Evolutionary conservation across 176 grass and related monocot genomes (phyloP), one percentile per base, ranked within the genome.

Genomic region (Eragrostis curvula): DNA sequence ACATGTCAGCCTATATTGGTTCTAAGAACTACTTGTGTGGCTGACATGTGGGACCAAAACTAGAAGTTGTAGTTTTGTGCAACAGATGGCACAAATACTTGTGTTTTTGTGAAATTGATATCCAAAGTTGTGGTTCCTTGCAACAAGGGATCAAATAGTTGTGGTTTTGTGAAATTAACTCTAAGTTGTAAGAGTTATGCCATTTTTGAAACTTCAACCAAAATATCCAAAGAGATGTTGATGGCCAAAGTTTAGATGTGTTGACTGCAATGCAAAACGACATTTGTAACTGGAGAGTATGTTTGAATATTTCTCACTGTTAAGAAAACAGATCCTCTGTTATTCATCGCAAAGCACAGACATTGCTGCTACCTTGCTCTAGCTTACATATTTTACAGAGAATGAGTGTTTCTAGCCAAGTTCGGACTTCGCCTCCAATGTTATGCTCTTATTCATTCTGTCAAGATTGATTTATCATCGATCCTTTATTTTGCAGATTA

Each of bases 401-500:
- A 56, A 56, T 58, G 50, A 16, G 7, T 46, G 66, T 70, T 56
- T 72, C 58, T 39, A 47, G 39, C 56, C 27, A 1, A 21, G 55
- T 41, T 64, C 60, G 30, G n/a, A 45, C 17, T 79, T 74, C 7
- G 40, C 60, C 60, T 60, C 24, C 5, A 70, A 14, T 50, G 78
- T 84, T 41, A 50, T 55, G 32, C 20, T 13, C 45, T 73, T 49
- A 7, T 68, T 12, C 3, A 2, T 82, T 78, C 24, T 30, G 5
- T 74, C 30, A 24, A n/a, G 12, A 27, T 55, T 81, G 40, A 29
- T 50, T 85, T 76, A 71, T 72, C 41, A 2, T 20, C 8, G 46
- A 3, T 78, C 47, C 43, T 73, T 69, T 78, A 75, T 79, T 77
- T 69, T 92, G 80, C 85, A 97, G 95, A 97, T 89, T 97, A 94